Evolutionary conservation across 1,284 basidiomycete genomes (phyloP).

Genomic region (Thecaphora thlaspeos): DNA sequence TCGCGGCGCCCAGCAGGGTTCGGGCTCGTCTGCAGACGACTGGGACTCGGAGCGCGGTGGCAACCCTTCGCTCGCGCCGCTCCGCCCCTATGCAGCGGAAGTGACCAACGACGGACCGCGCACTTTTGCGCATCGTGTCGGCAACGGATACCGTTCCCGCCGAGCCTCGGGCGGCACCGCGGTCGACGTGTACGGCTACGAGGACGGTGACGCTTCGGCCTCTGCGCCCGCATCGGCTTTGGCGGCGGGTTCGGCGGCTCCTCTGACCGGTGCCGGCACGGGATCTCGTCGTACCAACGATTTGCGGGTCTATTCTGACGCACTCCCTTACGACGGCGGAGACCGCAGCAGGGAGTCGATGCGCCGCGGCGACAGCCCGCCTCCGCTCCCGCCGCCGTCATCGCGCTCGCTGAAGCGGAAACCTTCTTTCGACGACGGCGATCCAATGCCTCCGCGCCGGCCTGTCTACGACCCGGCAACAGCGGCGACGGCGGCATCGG

Average conservation of each 20-base stretch:
- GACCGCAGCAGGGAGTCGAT: neutral
- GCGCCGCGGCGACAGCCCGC: no score
- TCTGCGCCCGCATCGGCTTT: no score
- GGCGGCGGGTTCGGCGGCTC: no score
- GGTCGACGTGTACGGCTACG: no score
- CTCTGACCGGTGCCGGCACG: no score
- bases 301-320: neutral
- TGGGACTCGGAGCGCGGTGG: conserved; percentile 28
- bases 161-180: no score
- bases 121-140: no score
- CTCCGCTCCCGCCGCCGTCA: neutral
- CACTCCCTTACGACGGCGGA: neutral
- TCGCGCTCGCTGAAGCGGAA: neutral
- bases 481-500: no score
- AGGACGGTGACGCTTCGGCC: no score
- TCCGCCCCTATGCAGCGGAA: conserved; percentile 2
- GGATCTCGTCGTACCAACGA: neutral
- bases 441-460: neutral
- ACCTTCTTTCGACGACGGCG: neutral
- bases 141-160: no score
- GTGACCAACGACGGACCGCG: no score
- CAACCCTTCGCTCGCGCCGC: conserved; percentile 16
- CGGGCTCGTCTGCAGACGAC: conserved; percentile 9
- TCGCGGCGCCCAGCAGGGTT: no score
- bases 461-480: neutral